Conservation (phyloP, 2,329 filamentous ascomycete species). For the Exutisphaerella laricina region DNA sequence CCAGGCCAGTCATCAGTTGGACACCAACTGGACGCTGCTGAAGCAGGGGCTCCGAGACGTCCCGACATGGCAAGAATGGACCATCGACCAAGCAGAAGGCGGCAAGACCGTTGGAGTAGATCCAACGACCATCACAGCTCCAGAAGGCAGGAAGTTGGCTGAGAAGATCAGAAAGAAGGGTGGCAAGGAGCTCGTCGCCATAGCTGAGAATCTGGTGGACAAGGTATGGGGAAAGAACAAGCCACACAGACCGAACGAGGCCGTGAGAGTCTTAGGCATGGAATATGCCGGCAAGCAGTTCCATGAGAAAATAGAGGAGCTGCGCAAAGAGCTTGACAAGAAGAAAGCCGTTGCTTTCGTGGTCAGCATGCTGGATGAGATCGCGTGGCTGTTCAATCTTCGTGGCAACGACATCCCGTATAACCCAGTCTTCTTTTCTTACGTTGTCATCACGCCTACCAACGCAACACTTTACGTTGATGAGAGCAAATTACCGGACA, state of each 20-base stretch:
- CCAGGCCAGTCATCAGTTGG: conserved; percentile 85
- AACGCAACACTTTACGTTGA: conserved; percentile 80
- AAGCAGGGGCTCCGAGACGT: conserved; percentile 93
- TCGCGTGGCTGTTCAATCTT: conserved; percentile 98
- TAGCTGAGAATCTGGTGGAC: conserved; percentile 84
- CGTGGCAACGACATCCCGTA: conserved; percentile 93
- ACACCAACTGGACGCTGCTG: conserved; percentile 82
- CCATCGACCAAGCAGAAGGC: conserved; percentile 71
- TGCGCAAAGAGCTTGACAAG: conserved; percentile 88
- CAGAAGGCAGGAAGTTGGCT: conserved; percentile 66
- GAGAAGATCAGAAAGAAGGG: conserved; percentile 85
- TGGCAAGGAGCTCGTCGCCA: conserved; percentile 66
- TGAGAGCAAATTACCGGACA: conserved; percentile 64
- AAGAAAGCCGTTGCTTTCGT: conserved; percentile 83
- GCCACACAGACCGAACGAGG: conserved; percentile 69
- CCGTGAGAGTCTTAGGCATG: conserved; percentile 64
- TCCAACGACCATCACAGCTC: conserved; percentile 73
- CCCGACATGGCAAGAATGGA: conserved; percentile 97
- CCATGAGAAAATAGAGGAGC: conserved; percentile 72
- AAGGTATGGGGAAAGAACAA: conserved; percentile 73
- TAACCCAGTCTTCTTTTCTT: conserved; percentile 98
- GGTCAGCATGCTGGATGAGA: conserved; percentile 90
- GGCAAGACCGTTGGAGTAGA: conserved; percentile 90
- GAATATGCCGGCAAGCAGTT: conserved; percentile 78
- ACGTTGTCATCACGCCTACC: conserved; percentile 75